Evolutionary conservation across 1,284 basidiomycete species (phyloP).

Genomic region (Naganishia sp.): DNA sequence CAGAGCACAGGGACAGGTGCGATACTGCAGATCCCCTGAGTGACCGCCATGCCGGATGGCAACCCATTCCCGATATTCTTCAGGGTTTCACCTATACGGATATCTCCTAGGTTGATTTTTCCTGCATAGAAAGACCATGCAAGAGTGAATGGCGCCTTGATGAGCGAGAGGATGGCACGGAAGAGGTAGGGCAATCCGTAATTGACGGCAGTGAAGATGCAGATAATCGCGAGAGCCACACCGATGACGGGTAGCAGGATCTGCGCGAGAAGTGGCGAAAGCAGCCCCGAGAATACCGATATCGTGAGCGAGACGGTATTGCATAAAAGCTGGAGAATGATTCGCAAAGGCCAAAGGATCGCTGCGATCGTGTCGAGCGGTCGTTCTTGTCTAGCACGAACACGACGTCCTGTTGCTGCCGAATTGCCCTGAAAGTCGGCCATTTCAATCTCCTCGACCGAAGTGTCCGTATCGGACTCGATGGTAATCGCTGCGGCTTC

Average conservation of each 20-base stretch:
- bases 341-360: conserved; percentile 13
- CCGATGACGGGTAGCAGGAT: conserved; percentile 5
- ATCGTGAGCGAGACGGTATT: not conserved
- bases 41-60: conserved; percentile 14
- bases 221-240: not conserved
- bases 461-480: conserved; percentile 18
- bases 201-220: not conserved
- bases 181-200: conserved; percentile 17
- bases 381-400: not conserved
- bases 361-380: not conserved
- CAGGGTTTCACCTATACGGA: conserved; percentile 4
- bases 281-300: not conserved
- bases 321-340: conserved; percentile 1
- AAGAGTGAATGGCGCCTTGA: not conserved
- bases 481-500: conserved; percentile 7
- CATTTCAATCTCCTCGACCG: conserved; percentile 20
- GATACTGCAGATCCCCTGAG: conserved; percentile 2
- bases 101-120: conserved; percentile 3
- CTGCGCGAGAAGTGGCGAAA: conserved; percentile 6
- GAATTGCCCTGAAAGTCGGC: not conserved
- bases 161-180: not conserved
- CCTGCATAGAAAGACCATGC: conserved; percentile 9
- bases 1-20: conserved; percentile 5
- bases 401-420: not conserved
- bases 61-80: not conserved